phyloP scores from a whole-genome alignment of 2,329 filamentous ascomycete genomes.

The Pseudocercospora cruenta region DNA sequence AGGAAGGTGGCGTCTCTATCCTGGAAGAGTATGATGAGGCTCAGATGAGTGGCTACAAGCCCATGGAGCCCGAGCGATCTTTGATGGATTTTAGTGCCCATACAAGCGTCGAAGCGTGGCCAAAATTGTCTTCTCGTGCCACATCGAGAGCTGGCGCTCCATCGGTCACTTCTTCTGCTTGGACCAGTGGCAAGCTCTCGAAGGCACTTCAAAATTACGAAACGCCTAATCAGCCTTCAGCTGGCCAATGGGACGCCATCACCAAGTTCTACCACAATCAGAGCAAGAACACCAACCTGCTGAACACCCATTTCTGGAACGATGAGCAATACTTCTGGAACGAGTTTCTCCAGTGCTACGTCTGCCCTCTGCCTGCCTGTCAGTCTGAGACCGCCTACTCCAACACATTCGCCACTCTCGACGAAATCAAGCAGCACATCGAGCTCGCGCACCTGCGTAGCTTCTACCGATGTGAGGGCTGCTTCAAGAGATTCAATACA shows the following conservation, averaged over 20 bases:
- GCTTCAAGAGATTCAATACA: constrained; percentile 46
- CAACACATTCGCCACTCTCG: constrained; percentile 34
- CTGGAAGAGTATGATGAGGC: constrained; percentile 25
- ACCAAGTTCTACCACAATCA: constrained; percentile 6
- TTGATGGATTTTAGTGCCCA: constrained; percentile 14
- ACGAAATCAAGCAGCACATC: constrained; percentile 35
- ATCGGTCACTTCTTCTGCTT: constrained; percentile 13
- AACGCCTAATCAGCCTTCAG: constrained; percentile 4
- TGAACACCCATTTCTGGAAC: constrained; percentile 26
- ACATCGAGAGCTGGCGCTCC: not conserved
- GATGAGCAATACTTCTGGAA: constrained; percentile 47
- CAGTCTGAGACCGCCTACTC: constrained; percentile 35
- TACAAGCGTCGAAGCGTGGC: not conserved
- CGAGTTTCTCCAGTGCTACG: constrained; percentile 49
- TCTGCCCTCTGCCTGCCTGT: constrained; percentile 60
- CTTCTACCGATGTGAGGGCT: constrained; percentile 45
- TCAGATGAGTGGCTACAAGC: constrained; percentile 25
- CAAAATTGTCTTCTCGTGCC: not conserved
- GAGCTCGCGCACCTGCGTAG: constrained; percentile 41
- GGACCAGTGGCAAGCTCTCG: constrained; percentile 13
- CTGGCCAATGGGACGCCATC: constrained; percentile 20
- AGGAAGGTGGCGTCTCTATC: constrained; percentile 24
- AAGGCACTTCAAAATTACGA: constrained; percentile 22
- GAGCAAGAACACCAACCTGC: constrained; percentile 15
- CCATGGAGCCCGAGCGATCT: constrained; percentile 17